These are phyloP conservation scores for Lecanosticta acicola DNA, from an alignment of 2,329 filamentous ascomycete species.

Conservation along the genomic window DNA sequence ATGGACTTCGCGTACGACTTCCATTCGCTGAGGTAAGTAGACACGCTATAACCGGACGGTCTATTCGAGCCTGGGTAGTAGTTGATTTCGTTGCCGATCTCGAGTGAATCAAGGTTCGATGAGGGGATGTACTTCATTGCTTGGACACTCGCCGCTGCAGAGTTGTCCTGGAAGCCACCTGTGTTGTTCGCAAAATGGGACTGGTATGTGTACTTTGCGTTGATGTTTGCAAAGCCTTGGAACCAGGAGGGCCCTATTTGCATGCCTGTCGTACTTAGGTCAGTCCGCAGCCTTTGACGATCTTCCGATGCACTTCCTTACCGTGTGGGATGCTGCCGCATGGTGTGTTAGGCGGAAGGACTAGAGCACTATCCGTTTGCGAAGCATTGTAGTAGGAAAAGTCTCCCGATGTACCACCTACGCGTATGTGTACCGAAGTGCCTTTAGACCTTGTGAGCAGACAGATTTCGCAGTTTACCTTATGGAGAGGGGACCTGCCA, in stretches of 20 bases:
- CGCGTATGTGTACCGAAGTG: slow-evolving; percentile 11
- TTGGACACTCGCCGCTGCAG: slow-evolving; percentile 7
- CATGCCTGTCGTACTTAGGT: slow-evolving; percentile 5
- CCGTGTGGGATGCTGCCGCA: slow-evolving; percentile 4
- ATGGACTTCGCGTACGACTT: slow-evolving; percentile 6
- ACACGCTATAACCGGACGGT: slow-evolving; percentile 2
- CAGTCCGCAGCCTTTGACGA: not conserved
- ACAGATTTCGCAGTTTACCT: no score
- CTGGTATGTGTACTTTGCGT: slow-evolving; percentile 11
- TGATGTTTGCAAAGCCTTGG: slow-evolving; percentile 10
- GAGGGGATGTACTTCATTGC: slow-evolving; percentile 10
- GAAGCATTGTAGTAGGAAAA: slow-evolving; percentile 6
- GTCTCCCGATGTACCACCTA: slow-evolving; percentile 14
- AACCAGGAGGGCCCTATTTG: slow-evolving; percentile 13
- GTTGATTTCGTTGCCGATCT: slow-evolving; percentile 15
- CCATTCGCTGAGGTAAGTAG: slow-evolving; percentile 10
- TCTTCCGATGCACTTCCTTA: not conserved
- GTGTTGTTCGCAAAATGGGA: slow-evolving; percentile 10
- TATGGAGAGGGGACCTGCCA: no score
- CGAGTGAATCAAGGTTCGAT: slow-evolving; percentile 11
- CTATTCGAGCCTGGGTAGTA: slow-evolving; percentile 7
- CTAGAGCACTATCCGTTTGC: slow-evolving; percentile 5
- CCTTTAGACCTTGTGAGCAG: no score
- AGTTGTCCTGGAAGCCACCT: slow-evolving; percentile 5
- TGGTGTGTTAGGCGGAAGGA: slow-evolving; percentile 1